phyloP scores from a whole-genome alignment of 1,139 yeast genomes.

The Geotrichum citri-aurantii region DNA sequence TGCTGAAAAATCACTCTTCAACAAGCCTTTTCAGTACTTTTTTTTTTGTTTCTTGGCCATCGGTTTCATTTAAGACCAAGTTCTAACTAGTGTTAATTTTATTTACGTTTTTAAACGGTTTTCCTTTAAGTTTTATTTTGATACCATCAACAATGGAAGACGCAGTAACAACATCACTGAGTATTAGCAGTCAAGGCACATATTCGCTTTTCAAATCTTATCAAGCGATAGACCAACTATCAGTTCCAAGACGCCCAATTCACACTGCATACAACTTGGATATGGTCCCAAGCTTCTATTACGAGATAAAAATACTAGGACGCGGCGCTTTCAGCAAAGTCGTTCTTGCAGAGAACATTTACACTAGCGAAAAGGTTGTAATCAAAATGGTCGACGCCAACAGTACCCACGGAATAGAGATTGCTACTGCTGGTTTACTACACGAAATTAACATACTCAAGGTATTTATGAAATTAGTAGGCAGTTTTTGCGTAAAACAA shows the following conservation, averaged over 20 bases:
- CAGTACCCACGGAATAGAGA: slow-evolving; percentile 48
- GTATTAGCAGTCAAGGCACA: background rate
- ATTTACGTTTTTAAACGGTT: background rate
- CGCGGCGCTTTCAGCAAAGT: slow-evolving; percentile 40
- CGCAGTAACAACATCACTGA: background rate
- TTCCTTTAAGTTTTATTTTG: background rate
- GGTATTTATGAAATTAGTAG: slow-evolving; percentile 18
- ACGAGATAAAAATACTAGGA: slow-evolving; percentile 35
- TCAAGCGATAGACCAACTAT: background rate
- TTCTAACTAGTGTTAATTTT: background rate
- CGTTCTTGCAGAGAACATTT: slow-evolving; percentile 29
- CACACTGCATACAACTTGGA: background rate
- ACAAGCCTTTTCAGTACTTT: background rate
- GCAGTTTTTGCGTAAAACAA: slow-evolving; percentile 38
- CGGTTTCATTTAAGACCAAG: background rate
- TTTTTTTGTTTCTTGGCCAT: background rate
- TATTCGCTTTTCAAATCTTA: background rate
- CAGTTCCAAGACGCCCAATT: background rate
- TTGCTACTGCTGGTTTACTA: slow-evolving; percentile 45
- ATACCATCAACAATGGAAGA: background rate
- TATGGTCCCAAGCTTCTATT: background rate
- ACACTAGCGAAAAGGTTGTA: slow-evolving; percentile 36
- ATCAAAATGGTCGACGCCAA: slow-evolving; percentile 35
- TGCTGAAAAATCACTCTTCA: background rate
- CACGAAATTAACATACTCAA: slow-evolving; percentile 68